Conservation (phyloP, 805 yeast species). For the Ogataea pini region DNA sequence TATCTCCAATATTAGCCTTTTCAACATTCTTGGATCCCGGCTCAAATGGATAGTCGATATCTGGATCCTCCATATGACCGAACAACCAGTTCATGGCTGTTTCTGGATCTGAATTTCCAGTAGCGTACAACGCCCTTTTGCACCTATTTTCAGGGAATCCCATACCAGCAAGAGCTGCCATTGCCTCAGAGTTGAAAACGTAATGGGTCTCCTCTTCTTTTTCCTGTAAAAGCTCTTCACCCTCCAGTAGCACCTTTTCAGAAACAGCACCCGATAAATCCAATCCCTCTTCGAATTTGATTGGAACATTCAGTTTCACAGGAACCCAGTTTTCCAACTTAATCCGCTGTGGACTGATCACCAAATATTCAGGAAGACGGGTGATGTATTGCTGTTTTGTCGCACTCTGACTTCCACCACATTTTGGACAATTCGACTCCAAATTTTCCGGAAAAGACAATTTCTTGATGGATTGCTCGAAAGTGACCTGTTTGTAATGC, state of each 20-base stretch:
- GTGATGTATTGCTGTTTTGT: conserved; percentile 50
- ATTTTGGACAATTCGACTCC: conserved; percentile 64
- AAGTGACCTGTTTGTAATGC: conserved; percentile 47
- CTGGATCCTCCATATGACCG: conserved; percentile 82
- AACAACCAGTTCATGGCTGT: conserved; percentile 89
- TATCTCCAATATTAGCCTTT: conserved; percentile 40
- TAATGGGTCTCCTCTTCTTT: conserved; percentile 41
- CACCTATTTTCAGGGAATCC: conserved; percentile 80
- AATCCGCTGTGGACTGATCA: conserved; percentile 77
- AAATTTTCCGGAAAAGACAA: conserved; percentile 52
- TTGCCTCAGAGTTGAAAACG: conserved; percentile 53
- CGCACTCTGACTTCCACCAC: conserved; percentile 41
- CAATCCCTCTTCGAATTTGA: conserved; percentile 45
- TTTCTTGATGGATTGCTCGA: conserved; percentile 49
- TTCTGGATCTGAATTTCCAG: conserved; percentile 67
- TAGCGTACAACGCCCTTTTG: conserved; percentile 64
- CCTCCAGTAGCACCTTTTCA: conserved; percentile 43
- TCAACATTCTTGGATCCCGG: conserved; percentile 14
- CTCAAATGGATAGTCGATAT: conserved; percentile 64
- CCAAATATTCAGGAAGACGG: conserved; percentile 69
- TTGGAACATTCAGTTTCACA: conserved; percentile 72
- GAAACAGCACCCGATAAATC: conserved; percentile 46
- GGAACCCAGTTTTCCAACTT: conserved; percentile 90
- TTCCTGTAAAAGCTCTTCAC: conserved; percentile 41
- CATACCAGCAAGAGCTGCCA: conserved; percentile 67